phyloP scores from a whole-genome alignment of 176 grass and related monocot species.

The Zoysia pacifica region DNA sequence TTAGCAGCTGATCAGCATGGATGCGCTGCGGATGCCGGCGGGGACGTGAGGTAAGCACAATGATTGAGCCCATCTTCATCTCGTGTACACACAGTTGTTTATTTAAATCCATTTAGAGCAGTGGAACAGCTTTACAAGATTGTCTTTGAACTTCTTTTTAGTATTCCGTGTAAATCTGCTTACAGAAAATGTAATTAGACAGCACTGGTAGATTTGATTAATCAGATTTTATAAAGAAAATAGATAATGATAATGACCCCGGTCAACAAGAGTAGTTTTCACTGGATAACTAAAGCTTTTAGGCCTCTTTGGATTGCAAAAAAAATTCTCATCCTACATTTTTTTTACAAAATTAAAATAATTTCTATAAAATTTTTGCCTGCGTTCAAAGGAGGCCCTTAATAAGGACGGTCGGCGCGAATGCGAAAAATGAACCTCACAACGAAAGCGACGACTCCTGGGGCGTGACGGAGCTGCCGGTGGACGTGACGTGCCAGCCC shows the following conservation, averaged over 20 bases:
- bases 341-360: too few species aligned
- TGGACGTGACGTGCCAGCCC: not conserved
- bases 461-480: not conserved
- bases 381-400: too few species aligned
- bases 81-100: not conserved
- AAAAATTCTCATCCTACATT: too few species aligned
- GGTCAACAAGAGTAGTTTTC: too few species aligned
- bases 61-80: not conserved
- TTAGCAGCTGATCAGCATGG: not conserved
- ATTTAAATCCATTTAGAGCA: not conserved
- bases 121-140: not conserved
- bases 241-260: too few species aligned
- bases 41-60: slow-evolving; percentile 4
- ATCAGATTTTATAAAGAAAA: too few species aligned
- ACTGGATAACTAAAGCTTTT: too few species aligned
- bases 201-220: not conserved
- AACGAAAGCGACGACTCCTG: slow-evolving; percentile 7
- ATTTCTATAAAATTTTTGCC: too few species aligned
- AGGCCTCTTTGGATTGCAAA: too few species aligned
- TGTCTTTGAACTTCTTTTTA: not conserved
- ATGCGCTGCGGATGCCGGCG: not conserved
- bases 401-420: not conserved
- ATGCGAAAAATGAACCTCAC: not conserved
- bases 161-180: not conserved
- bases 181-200: not conserved